Base-by-base conservation (phyloP, 2,329 filamentous ascomycete genomes). In the Xylariales sp. region DNA sequence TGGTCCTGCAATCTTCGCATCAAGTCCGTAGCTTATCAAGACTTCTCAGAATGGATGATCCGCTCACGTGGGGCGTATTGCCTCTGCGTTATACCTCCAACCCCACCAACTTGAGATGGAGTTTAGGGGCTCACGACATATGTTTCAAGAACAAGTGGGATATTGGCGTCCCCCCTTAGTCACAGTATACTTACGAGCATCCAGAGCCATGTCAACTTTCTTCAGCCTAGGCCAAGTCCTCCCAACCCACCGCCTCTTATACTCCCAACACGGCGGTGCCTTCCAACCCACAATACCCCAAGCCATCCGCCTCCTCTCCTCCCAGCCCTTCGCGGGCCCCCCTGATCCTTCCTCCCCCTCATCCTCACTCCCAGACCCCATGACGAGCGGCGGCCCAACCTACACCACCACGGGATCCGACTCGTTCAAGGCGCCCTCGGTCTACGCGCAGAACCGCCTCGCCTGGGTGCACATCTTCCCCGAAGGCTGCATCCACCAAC, bases 391-490 rank as follows among this genome's bases (percentile, higher is more conserved):
- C 9, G 56, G 58, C 5, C 54, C 69, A 5, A 68, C 67, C 29
- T 89, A 81, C 64, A 80, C 78, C 4, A 89, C 87, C 3, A 81
- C 75, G 42, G 81, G 80, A 31, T 52, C 54, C 12, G 86, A 91
- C 62, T 66, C 63, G 27, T 86, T 88, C 59, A 70, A 76, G 1
- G 77, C 87, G 0, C 88, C 89, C 1, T 82, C 88, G 2, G 76
- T 81, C 35, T 90, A 86, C 59, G 62, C 78, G 2, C 74, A 66
- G 48, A 82, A 88, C 53, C 80, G 79, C 33, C 76, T 86, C 61
- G 79, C 80, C 32, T 98, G 93, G 93, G 71, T 98, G 4, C 93
- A 98, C 63, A 84, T 97, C 41, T 97, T 97, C 62, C 93, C 93
- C 10, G 93, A 98, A 65, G 93, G 89, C 35, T 88, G 86, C 62